Base-by-base conservation (phyloP, 441 rosid species). In the Mallotus repandus region DNA sequence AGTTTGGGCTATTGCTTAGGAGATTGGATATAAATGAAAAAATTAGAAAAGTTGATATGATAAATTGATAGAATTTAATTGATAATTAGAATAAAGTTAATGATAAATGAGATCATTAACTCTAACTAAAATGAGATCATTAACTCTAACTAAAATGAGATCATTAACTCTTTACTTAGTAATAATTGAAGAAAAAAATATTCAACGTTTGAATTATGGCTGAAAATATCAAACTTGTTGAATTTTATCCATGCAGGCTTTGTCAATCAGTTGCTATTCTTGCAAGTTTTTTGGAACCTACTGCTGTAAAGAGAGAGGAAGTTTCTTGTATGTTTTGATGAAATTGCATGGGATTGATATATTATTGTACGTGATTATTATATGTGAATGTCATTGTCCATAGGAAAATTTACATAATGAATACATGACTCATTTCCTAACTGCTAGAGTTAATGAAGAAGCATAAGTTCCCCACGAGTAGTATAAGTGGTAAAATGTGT, bases 391-490 rank as follows among this genome's bases (percentile, higher is more conserved):
- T 35, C 1, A 9, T 60, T 32, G 46, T 29, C 32, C n/a, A 14
- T 29, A 41, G 9, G 10, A 29, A 29, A 4, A 18, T 32, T 29
- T 60, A 8, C 43, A 19, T 10, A 8, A 57, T 9, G 7, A 13
- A 22, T 45, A 7, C 10, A 57, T 22, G 43, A 38, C 13, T 16
- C 43, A 29, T 59, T 59, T 59, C 41, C 29, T 59, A 12, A 29
- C 43, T 13, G 18, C 11, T 41, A 1, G 84, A 81, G 68, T 60
- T 71, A 11, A 11, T n/a, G n/a, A n/a, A n/a, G n/a, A n/a, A n/a
- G n/a, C n/a, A n/a, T n/a, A n/a, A n/a, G n/a, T n/a, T n/a, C n/a
- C n/a, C n/a, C n/a, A n/a, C n/a, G n/a, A n/a, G n/a, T n/a, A n/a
- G n/a, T n/a, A n/a, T n/a, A n/a, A n/a, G n/a, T n/a, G n/a, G n/a